Evolutionary conservation across 768 basidiomycete species (phyloP).

Genomic region (Lentinus tigrinus): DNA sequence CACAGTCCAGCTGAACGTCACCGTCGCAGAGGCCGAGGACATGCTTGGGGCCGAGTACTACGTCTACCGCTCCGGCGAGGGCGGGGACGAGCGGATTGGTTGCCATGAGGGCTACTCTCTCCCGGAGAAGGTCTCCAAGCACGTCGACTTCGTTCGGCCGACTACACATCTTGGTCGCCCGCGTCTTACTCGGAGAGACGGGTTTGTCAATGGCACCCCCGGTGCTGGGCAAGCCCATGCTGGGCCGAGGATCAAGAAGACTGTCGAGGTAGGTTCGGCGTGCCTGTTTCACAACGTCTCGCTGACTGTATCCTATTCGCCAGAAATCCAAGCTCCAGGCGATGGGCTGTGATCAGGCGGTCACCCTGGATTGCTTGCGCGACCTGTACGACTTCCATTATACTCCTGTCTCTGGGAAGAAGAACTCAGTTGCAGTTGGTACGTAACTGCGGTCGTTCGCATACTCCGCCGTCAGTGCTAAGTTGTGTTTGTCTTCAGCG

Average conservation of each 20-base stretch:
- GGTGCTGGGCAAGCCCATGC: not conserved
- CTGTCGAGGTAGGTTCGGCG: not conserved
- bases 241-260: not conserved
- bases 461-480: not conserved
- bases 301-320: not conserved
- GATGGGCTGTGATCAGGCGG: constrained; percentile 9
- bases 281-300: not conserved
- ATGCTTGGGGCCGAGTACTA: constrained; percentile 50
- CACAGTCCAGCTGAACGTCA: constrained; percentile 42
- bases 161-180: constrained; percentile 57
- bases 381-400: constrained; percentile 31
- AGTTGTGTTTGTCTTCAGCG: constrained; percentile 25
- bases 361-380: constrained; percentile 30
- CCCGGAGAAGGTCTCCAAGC: constrained; percentile 54
- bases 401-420: constrained; percentile 16
- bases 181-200: not conserved
- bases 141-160: constrained; percentile 67
- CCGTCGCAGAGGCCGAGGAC: constrained; percentile 41
- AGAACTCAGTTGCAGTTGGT: constrained; percentile 32
- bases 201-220: not conserved
- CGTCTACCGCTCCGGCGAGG: constrained; percentile 52
- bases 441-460: not conserved
- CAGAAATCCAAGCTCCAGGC: not conserved
- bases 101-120: constrained; percentile 62
- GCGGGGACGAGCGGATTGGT: constrained; percentile 52